These are phyloP conservation scores for Neopestalotiopsis clavispora DNA, from an alignment of 2,329 filamentous ascomycete genomes.

Conservation along the genomic window DNA sequence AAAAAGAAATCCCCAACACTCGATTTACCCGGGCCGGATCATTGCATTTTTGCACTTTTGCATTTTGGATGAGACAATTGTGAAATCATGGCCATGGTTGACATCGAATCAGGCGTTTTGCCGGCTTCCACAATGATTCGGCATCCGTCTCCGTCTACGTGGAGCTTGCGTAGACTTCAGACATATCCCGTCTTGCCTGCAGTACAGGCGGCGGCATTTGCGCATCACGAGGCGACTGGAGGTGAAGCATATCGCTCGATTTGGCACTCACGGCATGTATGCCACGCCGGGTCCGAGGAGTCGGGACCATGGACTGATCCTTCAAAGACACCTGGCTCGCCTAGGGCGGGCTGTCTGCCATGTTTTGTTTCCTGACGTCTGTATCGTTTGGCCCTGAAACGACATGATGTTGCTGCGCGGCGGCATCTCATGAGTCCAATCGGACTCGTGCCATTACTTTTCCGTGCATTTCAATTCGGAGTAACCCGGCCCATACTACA, in stretches of 20 bases:
- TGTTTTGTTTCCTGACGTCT: not conserved
- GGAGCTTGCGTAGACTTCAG: not conserved
- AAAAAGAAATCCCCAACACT: not conserved
- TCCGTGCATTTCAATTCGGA: not conserved
- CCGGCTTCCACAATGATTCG: no score
- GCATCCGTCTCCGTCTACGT: not conserved
- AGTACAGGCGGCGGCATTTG: not conserved
- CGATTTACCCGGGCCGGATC: not conserved
- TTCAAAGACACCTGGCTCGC: not conserved
- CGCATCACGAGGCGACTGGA: not conserved
- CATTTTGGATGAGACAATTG: not conserved
- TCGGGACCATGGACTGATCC: slow-evolving; percentile 1
- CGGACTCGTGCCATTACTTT: not conserved
- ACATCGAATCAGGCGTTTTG: not conserved
- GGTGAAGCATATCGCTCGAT: slow-evolving; percentile 7
- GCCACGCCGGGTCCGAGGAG: slow-evolving; percentile 2
- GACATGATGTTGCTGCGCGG: not conserved
- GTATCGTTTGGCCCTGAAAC: not conserved
- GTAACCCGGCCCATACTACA: not conserved
- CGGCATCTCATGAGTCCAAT: not conserved
- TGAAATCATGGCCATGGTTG: not conserved
- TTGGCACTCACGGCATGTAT: not conserved
- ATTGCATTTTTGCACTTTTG: not conserved
- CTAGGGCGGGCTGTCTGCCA: not conserved
- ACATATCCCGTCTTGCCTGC: not conserved